Conservation (phyloP, 2,329 filamentous ascomycete species). For the Apiospora koreana region DNA sequence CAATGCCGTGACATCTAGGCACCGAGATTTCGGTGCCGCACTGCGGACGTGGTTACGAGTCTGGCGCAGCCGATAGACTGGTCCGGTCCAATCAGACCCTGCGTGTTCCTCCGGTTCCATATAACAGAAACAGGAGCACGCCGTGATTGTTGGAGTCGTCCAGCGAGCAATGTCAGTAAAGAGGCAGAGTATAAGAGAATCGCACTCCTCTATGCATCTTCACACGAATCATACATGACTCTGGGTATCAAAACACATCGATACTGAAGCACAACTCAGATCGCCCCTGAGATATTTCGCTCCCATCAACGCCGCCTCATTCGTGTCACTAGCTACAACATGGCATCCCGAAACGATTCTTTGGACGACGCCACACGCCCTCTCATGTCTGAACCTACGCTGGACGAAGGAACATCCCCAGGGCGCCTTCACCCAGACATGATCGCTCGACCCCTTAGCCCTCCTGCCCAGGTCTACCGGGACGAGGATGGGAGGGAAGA, state of each 20-base stretch:
- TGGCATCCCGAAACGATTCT: slow-evolving; percentile 5
- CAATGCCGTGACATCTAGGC: slow-evolving; percentile 3
- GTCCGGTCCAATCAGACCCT: neutral
- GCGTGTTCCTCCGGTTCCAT: neutral
- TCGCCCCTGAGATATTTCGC: neutral
- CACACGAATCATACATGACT: no score
- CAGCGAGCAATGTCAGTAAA: neutral
- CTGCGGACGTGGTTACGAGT: neutral
- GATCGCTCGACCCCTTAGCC: slow-evolving; percentile 1
- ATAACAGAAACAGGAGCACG: neutral
- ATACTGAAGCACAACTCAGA: neutral
- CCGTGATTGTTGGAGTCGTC: neutral
- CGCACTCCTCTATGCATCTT: neutral
- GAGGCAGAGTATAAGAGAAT: neutral
- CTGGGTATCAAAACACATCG: no score
- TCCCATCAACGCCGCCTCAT: neutral
- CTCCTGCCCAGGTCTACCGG: neutral
- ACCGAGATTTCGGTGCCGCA: neutral
- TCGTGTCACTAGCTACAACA: neutral
- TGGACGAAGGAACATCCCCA: neutral
- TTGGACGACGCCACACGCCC: slow-evolving; percentile 11
- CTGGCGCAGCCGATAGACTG: neutral
- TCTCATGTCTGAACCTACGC: slow-evolving; percentile 5
- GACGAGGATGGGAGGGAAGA: neutral
- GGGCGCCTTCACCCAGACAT: neutral